These are phyloP conservation scores for Hymenoscyphus linearis DNA, from an alignment of 2,329 filamentous ascomycete species.

Conservation along the genomic window DNA sequence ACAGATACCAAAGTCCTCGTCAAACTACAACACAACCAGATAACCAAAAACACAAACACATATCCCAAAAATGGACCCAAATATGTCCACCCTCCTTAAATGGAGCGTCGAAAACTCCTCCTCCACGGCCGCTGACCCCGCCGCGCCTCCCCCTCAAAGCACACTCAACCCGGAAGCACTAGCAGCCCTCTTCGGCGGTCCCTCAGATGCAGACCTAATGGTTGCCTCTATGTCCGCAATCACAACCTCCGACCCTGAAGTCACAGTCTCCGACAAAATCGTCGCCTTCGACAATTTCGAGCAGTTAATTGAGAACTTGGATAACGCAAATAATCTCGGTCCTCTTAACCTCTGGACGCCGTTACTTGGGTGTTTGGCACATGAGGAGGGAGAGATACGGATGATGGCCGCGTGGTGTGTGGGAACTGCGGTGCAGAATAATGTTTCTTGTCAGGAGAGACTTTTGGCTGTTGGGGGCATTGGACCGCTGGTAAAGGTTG, in stretches of 20 bases:
- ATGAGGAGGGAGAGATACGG: slow-evolving; percentile 66
- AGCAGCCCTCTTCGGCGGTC: slow-evolving; percentile 71
- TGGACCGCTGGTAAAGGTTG: slow-evolving; percentile 61
- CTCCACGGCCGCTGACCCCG: slow-evolving; percentile 29
- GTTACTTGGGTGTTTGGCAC: slow-evolving; percentile 63
- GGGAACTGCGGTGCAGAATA: slow-evolving; percentile 95
- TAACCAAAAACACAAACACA: not conserved
- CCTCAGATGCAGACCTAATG: slow-evolving; percentile 91
- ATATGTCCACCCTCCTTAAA: slow-evolving; percentile 33
- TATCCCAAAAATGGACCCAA: slow-evolving; percentile 26
- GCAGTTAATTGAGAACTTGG: slow-evolving; percentile 83
- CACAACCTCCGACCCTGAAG: slow-evolving; percentile 52
- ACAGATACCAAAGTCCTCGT: too few species aligned
- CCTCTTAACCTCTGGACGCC: slow-evolving; percentile 76
- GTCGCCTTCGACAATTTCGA: slow-evolving; percentile 93
- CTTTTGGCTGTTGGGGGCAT: slow-evolving; percentile 60
- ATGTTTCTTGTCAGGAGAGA: slow-evolving; percentile 75
- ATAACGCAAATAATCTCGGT: slow-evolving; percentile 94
- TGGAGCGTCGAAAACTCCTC: slow-evolving; percentile 53
- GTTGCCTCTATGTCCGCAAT: slow-evolving; percentile 75
- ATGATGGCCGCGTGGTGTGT: slow-evolving; percentile 91
- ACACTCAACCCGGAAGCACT: slow-evolving; percentile 65
- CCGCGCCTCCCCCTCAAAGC: slow-evolving; percentile 24
- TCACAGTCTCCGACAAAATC: slow-evolving; percentile 69
- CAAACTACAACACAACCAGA: not conserved